Evolutionary conservation across 805 yeast species (phyloP), one percentile per base, ranked within the genome.

Genomic region (Kazachstania africana): DNA sequence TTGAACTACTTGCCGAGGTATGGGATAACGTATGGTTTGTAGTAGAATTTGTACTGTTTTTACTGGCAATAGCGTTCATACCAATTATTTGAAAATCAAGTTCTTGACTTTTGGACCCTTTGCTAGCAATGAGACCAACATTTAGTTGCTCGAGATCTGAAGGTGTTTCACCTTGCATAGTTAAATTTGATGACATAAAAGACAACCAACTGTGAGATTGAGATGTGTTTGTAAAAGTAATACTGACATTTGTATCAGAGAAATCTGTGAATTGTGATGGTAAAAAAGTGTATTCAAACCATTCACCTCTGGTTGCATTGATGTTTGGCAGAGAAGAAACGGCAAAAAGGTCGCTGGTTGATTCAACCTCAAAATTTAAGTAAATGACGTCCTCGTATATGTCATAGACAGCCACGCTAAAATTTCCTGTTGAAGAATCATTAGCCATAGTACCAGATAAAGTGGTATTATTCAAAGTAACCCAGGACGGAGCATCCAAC

Each of bases 151-250:
- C 62, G 26, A 75, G 70, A 40, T 63, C 56, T 4, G 49, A 42
- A 3, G 84, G 82, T 14, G 77, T 79, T 12, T 57, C 48, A 18
- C 98, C 98, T 24, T 56, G 53, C 34, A 88, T 65, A 0, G 93
- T 77, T 50, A 68, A 60, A 47, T 79, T 82, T 8, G 66, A 40
- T 27, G 58, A 43, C 51, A 75, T 69, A 50, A 69, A 85, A 1
- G 60, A 43, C 29, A 88, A 61, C 97, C 97, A 88, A 30, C 54
- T 50, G 15, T 65, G 59, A 29, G 56, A 49, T 28, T 54, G 51
- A 15, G 55, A 42, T 24, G 52, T 42, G 35, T 57, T 55, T 12
- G 50, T 32, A 42, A 59, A 66, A 3, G 56, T 47, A 4, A 72
- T 71, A 2, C 63, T 43, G 5, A 80, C 55, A 15, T 59, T 53